Evolutionary conservation across 805 yeast genomes (phyloP).

Genomic region (Candida broadrunensis): DNA sequence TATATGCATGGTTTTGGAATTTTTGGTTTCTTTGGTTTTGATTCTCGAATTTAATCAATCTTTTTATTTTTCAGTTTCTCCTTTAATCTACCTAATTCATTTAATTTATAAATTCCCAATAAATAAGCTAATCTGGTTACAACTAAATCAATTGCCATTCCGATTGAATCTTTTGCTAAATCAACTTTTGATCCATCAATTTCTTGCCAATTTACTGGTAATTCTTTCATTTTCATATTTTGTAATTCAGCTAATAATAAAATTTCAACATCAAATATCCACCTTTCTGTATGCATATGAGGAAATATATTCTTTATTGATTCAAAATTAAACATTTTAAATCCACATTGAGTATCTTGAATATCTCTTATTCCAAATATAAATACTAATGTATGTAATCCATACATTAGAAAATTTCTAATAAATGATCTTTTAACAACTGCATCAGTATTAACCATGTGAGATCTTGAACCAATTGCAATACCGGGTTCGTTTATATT

Average conservation of each 20-base stretch:
- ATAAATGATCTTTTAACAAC: constrained; percentile 91
- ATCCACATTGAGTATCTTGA: constrained; percentile 96
- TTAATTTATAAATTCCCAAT: constrained; percentile 68
- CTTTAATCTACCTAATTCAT: constrained; percentile 10
- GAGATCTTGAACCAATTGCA: constrained; percentile 93
- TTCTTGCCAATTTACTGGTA: constrained; percentile 95
- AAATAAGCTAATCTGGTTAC: constrained; percentile 75
- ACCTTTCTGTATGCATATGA: constrained; percentile 91
- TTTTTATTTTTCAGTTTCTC: too few species aligned
- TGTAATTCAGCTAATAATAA: constrained; percentile 76
- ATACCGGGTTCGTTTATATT: constrained; percentile 46
- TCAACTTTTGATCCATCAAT: constrained; percentile 94
- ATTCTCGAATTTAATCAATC: too few species aligned
- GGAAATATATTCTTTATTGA: constrained; percentile 74
- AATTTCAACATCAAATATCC: constrained; percentile 97
- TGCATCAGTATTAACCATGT: constrained; percentile 93
- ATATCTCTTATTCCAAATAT: constrained; percentile 85
- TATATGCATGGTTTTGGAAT: too few species aligned
- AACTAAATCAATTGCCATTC: constrained; percentile 91
- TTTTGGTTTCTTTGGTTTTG: too few species aligned
- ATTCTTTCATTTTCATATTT: constrained; percentile 63
- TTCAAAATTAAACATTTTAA: constrained; percentile 78
- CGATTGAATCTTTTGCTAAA: constrained; percentile 83
- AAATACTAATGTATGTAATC: constrained; percentile 80
- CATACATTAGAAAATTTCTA: constrained; percentile 89